phyloP scores from a whole-genome alignment of 106 monocot species.

The Cymbidium sinense region DNA sequence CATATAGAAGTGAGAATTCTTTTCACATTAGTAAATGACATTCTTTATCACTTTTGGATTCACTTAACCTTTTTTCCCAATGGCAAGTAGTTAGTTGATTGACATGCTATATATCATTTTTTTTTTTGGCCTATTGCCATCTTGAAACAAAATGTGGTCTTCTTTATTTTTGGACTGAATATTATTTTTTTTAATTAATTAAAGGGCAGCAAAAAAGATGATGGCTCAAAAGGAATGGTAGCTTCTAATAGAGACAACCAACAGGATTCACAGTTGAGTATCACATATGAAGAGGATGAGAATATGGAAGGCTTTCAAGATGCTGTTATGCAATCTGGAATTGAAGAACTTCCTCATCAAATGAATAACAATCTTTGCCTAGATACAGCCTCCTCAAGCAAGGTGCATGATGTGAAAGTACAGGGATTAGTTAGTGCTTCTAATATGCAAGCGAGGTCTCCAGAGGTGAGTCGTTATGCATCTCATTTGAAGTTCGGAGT shows the following conservation, averaged over 20 bases:
- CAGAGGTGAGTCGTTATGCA: slow-evolving; percentile 39
- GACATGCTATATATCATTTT: not conserved
- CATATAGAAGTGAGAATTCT: not conserved
- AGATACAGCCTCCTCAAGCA: slow-evolving; percentile 19
- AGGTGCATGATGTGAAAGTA: slow-evolving; percentile 31
- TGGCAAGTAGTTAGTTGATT: not conserved
- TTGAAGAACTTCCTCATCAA: slow-evolving; percentile 37
- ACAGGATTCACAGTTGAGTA: slow-evolving; percentile 33
- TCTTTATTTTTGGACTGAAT: not conserved
- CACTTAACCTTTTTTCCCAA: not conserved
- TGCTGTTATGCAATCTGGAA: slow-evolving; percentile 23
- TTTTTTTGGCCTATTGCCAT: not conserved
- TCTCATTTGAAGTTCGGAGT: not conserved
- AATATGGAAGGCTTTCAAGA: slow-evolving; percentile 39
- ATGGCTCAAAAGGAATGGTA: slow-evolving; percentile 15
- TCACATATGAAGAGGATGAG: slow-evolving; percentile 39
- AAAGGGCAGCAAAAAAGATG: slow-evolving; percentile 51
- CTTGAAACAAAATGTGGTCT: not conserved
- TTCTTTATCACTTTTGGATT: not conserved
- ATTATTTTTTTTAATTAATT: slow-evolving; percentile 16
- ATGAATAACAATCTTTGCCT: slow-evolving; percentile 42
- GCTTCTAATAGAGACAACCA: slow-evolving; percentile 17
- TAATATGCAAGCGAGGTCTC: slow-evolving; percentile 20
- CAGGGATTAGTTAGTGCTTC: slow-evolving; percentile 22
- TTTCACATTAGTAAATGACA: not conserved